Evolutionary conservation across 1,284 basidiomycete genomes (phyloP), one percentile per base, ranked within the genome.

Genomic region (Leccinum subrobustum): DNA sequence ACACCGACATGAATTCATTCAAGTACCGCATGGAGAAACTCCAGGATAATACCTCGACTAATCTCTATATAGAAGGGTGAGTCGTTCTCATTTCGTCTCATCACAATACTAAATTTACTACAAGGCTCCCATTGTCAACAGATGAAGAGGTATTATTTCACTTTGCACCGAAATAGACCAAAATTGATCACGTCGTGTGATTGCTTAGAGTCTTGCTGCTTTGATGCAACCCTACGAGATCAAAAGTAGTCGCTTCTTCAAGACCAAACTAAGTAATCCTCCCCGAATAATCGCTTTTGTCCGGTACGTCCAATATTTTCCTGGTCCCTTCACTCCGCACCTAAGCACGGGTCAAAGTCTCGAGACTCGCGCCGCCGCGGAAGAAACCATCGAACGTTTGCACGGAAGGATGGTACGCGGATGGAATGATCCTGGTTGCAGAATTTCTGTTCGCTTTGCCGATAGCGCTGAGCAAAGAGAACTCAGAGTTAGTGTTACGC

Each of bases 361-460:
- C 37, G 88, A 91, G 64, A 84, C 79, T 31, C 84, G 88, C 18
- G 31, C 65, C 0, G 88, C 86, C 0, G 89, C 89, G 2, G 87
- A 90, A 67, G 87, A 91, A 59, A 79, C 88, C 58, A 83, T 91
- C 51, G 87, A 89, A 63, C 81, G 85, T 37, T 77, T 91, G 35
- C 88, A 91, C 70, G 89, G 89, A 3, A 80, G 87, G 8, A 84
- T 89, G 82, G 87, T 91, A n/a, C 79, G 87, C 48, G 88, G 89
- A 5, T 86, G 83, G 85, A 82, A 88, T 61, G 88, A 90, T 61
- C 71, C 82, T 8, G 88, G 88, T 11, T 86, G 86, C 66, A 76
- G 88, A 53, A 89, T 90, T 61, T 88, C 86, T 4, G 88, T 91
- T 7, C 77, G 88, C 37, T 91, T 91, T 67, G 88, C 88, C 8